A percentile compares a stretch with the other conserved stretches of the same genome.
These are phyloP conservation scores for Setaria italica DNA, from an alignment of 202 grass and related monocot genomes.

Conservation along the genomic window DNA sequence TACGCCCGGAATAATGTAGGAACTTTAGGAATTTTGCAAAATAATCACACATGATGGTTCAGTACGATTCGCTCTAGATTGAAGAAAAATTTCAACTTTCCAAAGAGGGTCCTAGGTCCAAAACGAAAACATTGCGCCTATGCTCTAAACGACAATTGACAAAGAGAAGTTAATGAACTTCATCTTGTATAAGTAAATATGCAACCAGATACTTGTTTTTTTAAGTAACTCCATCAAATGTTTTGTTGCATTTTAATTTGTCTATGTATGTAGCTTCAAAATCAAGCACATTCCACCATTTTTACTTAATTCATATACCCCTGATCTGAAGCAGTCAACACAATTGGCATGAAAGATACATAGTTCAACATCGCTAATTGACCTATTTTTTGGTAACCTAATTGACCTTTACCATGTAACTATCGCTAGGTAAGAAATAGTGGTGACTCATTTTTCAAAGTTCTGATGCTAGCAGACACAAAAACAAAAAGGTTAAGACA, in stretches of 20 bases:
- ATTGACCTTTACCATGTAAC: slow-evolving; percentile 1
- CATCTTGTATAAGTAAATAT: not conserved
- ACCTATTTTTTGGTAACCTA: not conserved
- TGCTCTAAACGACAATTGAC: not conserved
- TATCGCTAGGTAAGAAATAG: not conserved
- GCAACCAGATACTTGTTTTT: not conserved
- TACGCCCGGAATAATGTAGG: too few relatives aligned
- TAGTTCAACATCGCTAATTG: not conserved
- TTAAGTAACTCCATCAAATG: not conserved
- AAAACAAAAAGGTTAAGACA: slow-evolving; percentile 47
- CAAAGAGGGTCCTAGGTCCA: not conserved
- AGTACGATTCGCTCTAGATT: not conserved
- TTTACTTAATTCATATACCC: not conserved
- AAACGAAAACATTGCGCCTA: not conserved
- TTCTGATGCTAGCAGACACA: not conserved
- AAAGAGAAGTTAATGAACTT: not conserved
- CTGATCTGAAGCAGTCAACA: not conserved
- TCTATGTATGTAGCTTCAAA: not conserved
- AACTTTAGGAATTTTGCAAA: too few relatives aligned
- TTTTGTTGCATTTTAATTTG: not conserved
- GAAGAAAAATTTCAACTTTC: not conserved
- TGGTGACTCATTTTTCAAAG: slow-evolving; percentile 15
- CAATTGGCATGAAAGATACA: not conserved
- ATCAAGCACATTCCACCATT: not conserved
- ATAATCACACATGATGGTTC: too few relatives aligned